Percentiles rank a stretch among this genome's conserved stretches.
phyloP scores from a whole-genome alignment of 805 yeast genomes.

The Ogataea nitratoaversa region DNA sequence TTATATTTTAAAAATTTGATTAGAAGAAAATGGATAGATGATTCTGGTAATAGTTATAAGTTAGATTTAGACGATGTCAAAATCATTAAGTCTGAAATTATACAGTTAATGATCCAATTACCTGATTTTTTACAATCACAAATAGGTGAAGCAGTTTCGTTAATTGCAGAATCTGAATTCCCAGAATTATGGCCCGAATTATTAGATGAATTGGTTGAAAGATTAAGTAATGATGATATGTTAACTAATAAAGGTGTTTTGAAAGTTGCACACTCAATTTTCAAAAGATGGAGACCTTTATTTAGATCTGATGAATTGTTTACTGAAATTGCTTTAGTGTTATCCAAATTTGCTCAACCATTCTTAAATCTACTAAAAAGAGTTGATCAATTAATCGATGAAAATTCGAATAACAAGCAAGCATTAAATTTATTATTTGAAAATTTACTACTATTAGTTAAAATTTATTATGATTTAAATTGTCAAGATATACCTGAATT shows the following conservation, averaged over 20 bases:
- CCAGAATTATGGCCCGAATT: conserved; percentile 85
- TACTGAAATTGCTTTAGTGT: conserved; percentile 79
- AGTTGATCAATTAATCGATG: conserved; percentile 62
- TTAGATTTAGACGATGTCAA: conserved; percentile 58
- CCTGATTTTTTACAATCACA: conserved; percentile 85
- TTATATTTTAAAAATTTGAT: conserved; percentile 85
- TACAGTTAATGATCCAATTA: conserved; percentile 78
- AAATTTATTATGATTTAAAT: conserved; percentile 87
- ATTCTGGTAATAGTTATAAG: conserved; percentile 75
- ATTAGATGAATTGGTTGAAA: conserved; percentile 66
- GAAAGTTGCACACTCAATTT: conserved; percentile 90
- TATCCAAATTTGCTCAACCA: conserved; percentile 78
- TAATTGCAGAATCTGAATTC: conserved; percentile 94
- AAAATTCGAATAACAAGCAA: conserved; percentile 41
- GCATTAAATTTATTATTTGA: conserved; percentile 58
- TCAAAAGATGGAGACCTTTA: conserved; percentile 94
- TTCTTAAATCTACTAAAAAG: conserved; percentile 64
- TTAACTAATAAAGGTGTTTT: conserved; percentile 78
- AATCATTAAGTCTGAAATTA: conserved; percentile 69
- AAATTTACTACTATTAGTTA: conserved; percentile 64
- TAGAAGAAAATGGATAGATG: conserved; percentile 84
- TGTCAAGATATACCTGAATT: conserved; percentile 98
- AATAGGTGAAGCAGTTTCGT: conserved; percentile 87
- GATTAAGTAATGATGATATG: conserved; percentile 64
- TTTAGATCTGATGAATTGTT: conserved; percentile 88